Percentiles rank a stretch among this genome's conserved stretches.
Conservation (phyloP, 176 grass and related monocot genomes). For the Carex kokanica region DNA sequence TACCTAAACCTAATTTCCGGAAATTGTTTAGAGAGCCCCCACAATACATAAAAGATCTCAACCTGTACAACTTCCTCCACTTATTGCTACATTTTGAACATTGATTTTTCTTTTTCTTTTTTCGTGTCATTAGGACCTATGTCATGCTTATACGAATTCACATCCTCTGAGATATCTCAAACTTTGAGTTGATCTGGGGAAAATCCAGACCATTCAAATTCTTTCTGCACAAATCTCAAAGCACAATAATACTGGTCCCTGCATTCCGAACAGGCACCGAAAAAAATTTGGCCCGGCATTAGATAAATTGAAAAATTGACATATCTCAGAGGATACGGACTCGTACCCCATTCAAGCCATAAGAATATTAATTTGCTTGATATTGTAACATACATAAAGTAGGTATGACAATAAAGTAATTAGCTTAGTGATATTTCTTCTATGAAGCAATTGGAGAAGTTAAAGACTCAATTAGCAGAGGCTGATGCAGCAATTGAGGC, state of each 20-base stretch:
- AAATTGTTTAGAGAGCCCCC: neutral
- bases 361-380: neutral
- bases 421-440: constrained; percentile 16
- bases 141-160: neutral
- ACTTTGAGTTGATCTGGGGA: no score
- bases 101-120: neutral
- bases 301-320: no score
- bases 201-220: no score
- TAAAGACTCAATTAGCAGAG: constrained; percentile 74
- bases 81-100: neutral
- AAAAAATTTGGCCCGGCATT: no score
- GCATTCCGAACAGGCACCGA: no score
- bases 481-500: constrained; percentile 82
- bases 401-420: neutral
- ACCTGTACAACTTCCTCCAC: neutral
- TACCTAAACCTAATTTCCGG: neutral
- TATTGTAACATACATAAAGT: neutral
- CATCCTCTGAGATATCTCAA: no score
- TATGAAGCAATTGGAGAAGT: constrained; percentile 87
- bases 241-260: no score
- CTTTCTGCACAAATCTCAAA: no score
- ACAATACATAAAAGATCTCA: neutral
- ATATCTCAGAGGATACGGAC: no score
- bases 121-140: neutral
- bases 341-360: neutral